Evolutionary conservation across 306 rosid genomes (phyloP).

Genomic region (Alnus rubra): DNA sequence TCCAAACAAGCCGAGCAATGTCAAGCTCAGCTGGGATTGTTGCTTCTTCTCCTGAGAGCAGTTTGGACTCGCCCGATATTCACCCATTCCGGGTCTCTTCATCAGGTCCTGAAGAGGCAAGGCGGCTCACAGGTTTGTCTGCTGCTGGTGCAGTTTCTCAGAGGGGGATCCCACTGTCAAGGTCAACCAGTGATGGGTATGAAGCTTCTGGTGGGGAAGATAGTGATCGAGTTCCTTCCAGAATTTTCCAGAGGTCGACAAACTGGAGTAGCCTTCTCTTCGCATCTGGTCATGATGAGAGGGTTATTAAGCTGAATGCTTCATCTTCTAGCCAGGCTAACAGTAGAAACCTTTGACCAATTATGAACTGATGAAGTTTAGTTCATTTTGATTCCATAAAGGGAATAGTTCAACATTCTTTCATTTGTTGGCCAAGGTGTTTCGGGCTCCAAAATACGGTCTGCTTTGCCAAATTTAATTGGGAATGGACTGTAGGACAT

Average conservation of each 20-base stretch:
- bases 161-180: constrained; percentile 65
- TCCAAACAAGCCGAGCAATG: constrained; percentile 72
- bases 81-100: constrained; percentile 78
- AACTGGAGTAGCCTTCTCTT: constrained; percentile 81
- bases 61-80: constrained; percentile 88
- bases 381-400: constrained; percentile 39
- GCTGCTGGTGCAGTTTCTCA: constrained; percentile 38
- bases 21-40: constrained; percentile 66
- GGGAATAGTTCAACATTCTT: constrained; percentile 65
- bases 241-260: constrained; percentile 69
- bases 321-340: constrained; percentile 57
- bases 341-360: constrained; percentile 60
- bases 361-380: constrained; percentile 28
- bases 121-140: constrained; percentile 59
- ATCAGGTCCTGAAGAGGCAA: constrained; percentile 68
- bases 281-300: constrained; percentile 69
- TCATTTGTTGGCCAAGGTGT: constrained; percentile 59
- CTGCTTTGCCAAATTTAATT: constrained; percentile 35
- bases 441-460: constrained; percentile 36
- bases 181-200: constrained; percentile 96
- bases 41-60: constrained; percentile 93
- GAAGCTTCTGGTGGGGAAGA: constrained; percentile 99
- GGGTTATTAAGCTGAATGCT: constrained; percentile 49
- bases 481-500: constrained; percentile 28
- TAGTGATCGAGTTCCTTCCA: constrained; percentile 83